A percentile compares a stretch with the other conserved stretches of the same genome.
Evolutionary conservation across 805 yeast genomes (phyloP).

Genomic region (Candida schatavii): DNA sequence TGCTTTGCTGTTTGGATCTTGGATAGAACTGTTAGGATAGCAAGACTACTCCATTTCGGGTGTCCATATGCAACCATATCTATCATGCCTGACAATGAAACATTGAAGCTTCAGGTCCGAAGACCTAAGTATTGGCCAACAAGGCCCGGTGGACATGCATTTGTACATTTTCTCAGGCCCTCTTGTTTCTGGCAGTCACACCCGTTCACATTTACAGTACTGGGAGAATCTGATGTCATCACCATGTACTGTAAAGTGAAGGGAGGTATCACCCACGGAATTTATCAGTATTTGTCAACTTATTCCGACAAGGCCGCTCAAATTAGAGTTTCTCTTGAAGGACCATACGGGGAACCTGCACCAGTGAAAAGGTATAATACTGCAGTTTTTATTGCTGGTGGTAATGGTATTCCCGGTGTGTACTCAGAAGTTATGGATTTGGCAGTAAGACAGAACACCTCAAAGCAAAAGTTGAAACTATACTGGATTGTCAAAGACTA

Average conservation of each 20-base stretch:
- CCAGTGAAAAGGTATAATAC: slow-evolving; percentile 48
- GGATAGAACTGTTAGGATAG: slow-evolving; percentile 32
- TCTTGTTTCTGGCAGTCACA: slow-evolving; percentile 36
- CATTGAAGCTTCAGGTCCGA: slow-evolving; percentile 40
- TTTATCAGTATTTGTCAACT: slow-evolving; percentile 18
- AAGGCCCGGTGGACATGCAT: slow-evolving; percentile 25
- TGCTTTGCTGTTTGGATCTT: slow-evolving; percentile 27
- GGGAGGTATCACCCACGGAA: slow-evolving; percentile 21
- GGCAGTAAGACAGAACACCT: slow-evolving; percentile 8
- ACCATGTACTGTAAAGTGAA: slow-evolving; percentile 6
- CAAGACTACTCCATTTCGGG: slow-evolving; percentile 34
- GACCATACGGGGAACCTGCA: slow-evolving; percentile 53
- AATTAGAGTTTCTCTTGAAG: slow-evolving; percentile 51
- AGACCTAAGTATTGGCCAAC: slow-evolving; percentile 40
- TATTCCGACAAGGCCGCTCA: slow-evolving; percentile 17
- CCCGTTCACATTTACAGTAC: slow-evolving; percentile 23
- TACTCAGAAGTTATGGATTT: slow-evolving; percentile 38
- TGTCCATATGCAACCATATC: slow-evolving; percentile 33
- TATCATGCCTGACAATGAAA: slow-evolving; percentile 40
- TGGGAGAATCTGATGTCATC: not conserved
- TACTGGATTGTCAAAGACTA: slow-evolving; percentile 30
- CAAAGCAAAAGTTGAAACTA: slow-evolving; percentile 13
- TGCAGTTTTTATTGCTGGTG: slow-evolving; percentile 58
- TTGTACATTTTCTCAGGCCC: slow-evolving; percentile 27
- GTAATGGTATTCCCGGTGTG: slow-evolving; percentile 62